Evolutionary conservation across 2,329 filamentous ascomycete genomes (phyloP).

Genomic region (Aspergillus neoniger): DNA sequence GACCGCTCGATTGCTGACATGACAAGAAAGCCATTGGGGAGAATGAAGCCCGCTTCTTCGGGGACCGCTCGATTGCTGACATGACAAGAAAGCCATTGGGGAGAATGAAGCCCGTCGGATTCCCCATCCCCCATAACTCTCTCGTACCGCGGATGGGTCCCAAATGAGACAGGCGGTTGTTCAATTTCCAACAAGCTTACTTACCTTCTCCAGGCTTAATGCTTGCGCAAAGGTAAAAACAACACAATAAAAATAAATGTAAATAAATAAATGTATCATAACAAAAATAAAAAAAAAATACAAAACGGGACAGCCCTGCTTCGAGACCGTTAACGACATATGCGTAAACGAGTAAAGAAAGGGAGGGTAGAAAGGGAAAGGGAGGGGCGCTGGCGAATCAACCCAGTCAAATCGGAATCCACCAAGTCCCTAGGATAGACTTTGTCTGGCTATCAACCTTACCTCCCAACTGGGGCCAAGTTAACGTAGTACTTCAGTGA

Average conservation of each 20-base stretch:
- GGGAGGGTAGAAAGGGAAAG: not conserved
- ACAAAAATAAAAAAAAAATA: too few relatives aligned
- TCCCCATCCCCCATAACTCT: not conserved
- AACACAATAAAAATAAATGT: too few relatives aligned
- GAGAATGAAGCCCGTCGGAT: not conserved
- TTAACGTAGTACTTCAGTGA: too few relatives aligned
- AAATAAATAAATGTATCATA: too few relatives aligned
- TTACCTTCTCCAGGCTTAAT: not conserved
- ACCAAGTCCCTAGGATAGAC: conserved; percentile 8
- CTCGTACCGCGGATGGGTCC: not conserved
- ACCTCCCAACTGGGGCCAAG: not conserved
- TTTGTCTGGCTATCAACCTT: conserved; percentile 14
- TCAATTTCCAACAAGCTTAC: too few relatives aligned
- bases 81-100: not conserved
- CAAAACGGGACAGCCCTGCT: conserved; percentile 3
- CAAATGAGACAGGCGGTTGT: too few relatives aligned
- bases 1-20: not conserved
- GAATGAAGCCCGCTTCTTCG: not conserved
- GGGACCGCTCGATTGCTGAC: not conserved
- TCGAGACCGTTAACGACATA: conserved; percentile 14
- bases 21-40: not conserved
- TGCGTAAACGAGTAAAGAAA: conserved; percentile 4
- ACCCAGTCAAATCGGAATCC: conserved; percentile 3
- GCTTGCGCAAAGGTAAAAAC: not conserved
- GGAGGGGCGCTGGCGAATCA: not conserved